Conservation (phyloP, 2,329 filamentous ascomycete genomes). For the Nothomitra cinnamomea region DNA sequence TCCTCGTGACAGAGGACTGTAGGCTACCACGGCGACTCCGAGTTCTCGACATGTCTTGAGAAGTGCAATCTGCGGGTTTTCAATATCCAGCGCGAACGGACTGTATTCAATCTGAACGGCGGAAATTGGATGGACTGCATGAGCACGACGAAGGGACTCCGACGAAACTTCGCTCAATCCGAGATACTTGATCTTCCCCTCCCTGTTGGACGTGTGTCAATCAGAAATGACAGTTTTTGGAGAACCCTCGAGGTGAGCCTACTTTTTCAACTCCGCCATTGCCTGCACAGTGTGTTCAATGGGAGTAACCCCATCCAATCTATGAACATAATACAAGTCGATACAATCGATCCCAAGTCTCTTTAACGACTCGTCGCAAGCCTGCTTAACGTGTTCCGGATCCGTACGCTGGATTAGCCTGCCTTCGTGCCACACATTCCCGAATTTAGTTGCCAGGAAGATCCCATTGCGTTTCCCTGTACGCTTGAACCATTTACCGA, state of each 20-base stretch:
- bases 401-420: conserved; percentile 11
- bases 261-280: conserved; percentile 30
- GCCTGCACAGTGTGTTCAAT: conserved; percentile 31
- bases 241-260: conserved; percentile 6
- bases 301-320: conserved; percentile 22
- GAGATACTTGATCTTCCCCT: conserved; percentile 40
- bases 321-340: conserved; percentile 28
- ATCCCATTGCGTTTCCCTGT: conserved; percentile 14
- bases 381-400: conserved; percentile 17
- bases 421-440: neutral
- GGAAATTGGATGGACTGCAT: conserved; percentile 31
- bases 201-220: conserved; percentile 14
- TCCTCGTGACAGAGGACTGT: conserved; percentile 42
- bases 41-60: conserved; percentile 40
- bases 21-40: conserved; percentile 38
- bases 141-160: conserved; percentile 32
- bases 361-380: conserved; percentile 16
- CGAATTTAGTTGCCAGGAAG: conserved; percentile 16
- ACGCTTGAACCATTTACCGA: conserved; percentile 16
- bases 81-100: conserved; percentile 39
- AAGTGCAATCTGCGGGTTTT: conserved; percentile 31
- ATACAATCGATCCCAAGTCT: conserved; percentile 20
- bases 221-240: neutral
- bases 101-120: conserved; percentile 39
- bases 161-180: conserved; percentile 37